Percentiles rank a stretch among this genome's conserved stretches.
Conservation (phyloP, 305 asterid genomes). For the Ajuga reptans region DNA sequence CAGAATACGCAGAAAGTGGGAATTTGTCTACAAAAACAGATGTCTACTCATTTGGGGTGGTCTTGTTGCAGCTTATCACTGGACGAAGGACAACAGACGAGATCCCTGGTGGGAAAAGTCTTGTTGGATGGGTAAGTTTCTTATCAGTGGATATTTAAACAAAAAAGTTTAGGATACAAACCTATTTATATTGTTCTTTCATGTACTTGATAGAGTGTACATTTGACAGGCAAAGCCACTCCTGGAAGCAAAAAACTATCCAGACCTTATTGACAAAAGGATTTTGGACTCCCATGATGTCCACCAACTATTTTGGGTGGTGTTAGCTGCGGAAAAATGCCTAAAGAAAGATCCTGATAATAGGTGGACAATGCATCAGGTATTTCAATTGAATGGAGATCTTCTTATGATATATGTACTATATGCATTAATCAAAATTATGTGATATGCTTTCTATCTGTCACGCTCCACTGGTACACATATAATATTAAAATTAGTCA, state of each 20-base stretch:
- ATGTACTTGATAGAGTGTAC: background rate
- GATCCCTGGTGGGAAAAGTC: slow-evolving; percentile 49
- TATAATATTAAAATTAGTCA: too few species aligned
- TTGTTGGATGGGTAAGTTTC: slow-evolving; percentile 57
- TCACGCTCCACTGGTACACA: background rate
- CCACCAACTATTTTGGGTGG: slow-evolving; percentile 70
- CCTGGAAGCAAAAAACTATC: slow-evolving; percentile 54
- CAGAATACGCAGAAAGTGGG: slow-evolving; percentile 69
- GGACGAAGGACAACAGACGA: slow-evolving; percentile 50
- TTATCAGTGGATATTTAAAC: background rate
- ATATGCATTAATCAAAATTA: background rate
- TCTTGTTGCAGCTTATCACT: slow-evolving; percentile 56
- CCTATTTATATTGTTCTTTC: background rate
- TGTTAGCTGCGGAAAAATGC: slow-evolving; percentile 49
- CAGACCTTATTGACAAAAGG: slow-evolving; percentile 51
- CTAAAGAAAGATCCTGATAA: slow-evolving; percentile 43
- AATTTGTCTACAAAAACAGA: slow-evolving; percentile 62
- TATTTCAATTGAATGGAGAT: slow-evolving; percentile 4
- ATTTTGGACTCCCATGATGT: slow-evolving; percentile 58
- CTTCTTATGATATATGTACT: background rate
- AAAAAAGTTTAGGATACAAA: background rate
- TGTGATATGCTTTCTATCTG: background rate
- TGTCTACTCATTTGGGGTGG: slow-evolving; percentile 66
- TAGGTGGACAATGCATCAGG: slow-evolving; percentile 58
- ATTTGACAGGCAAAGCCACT: slow-evolving; percentile 59